A percentile compares a stretch with the other conserved stretches of the same genome.
These are phyloP conservation scores for Mycena maculata DNA, from an alignment of 768 basidiomycete genomes.

Conservation along the genomic window DNA sequence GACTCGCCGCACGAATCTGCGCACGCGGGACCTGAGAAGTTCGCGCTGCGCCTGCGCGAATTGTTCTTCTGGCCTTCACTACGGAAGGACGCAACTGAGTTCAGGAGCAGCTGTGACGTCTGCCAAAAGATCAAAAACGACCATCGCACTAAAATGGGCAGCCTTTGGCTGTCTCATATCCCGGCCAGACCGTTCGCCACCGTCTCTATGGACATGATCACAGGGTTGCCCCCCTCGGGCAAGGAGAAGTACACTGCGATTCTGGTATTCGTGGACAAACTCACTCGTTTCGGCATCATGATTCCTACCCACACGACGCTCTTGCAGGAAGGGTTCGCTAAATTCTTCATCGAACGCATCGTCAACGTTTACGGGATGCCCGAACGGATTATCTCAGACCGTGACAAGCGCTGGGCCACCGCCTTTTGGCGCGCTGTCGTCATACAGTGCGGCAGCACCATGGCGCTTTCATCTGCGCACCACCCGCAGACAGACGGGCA, in stretches of 20 bases:
- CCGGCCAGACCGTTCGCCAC: slow-evolving; percentile 3
- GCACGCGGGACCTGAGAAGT: not conserved
- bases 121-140: slow-evolving; percentile 17
- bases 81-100: not conserved
- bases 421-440: slow-evolving; percentile 34
- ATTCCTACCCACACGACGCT: slow-evolving; percentile 36
- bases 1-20: not conserved
- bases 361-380: slow-evolving; percentile 15
- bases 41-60: not conserved
- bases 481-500: slow-evolving; percentile 55
- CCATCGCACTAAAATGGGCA: slow-evolving; percentile 5
- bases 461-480: slow-evolving; percentile 41
- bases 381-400: slow-evolving; percentile 13
- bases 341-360: slow-evolving; percentile 8
- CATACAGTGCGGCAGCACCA: not conserved
- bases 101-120: not conserved
- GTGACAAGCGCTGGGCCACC: slow-evolving; percentile 19
- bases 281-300: slow-evolving; percentile 50
- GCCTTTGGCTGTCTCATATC: not conserved
- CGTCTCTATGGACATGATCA: slow-evolving; percentile 8
- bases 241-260: slow-evolving; percentile 37
- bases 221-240: slow-evolving; percentile 16
- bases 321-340: slow-evolving; percentile 11
- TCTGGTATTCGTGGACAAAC: slow-evolving; percentile 43
- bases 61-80: slow-evolving; percentile 6